Base-by-base conservation (phyloP, 495 filamentous ascomycete genomes). In the Aspergillus sparsus region DNA sequence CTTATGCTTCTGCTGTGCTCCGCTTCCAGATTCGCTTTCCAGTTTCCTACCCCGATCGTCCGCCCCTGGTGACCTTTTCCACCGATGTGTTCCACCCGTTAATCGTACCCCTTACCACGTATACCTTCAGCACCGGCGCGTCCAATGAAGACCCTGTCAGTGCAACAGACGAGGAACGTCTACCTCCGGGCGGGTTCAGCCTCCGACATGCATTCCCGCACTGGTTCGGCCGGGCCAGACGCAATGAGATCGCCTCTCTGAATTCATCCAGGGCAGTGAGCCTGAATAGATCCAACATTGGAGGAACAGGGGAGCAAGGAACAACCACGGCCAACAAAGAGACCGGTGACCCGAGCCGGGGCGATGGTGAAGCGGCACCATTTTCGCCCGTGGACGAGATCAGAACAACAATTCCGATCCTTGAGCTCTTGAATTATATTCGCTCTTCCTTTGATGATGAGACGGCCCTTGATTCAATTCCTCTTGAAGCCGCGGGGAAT, bases 71-170 rank as follows among this genome's bases (percentile, higher is more conserved):
- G 50, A 93, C 86, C 42, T 96, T 98, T 71, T 79, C 84, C 32
- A 94, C 89, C 45, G 93, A 97, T 64, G 86, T 97, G 53, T 98
- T 97, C 71, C 93, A 98, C 73, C 94, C 93, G 11, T 81, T 98
- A 31, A 86, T 98, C 66, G 89, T 92, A 3, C 91, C 93, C 16
- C 80, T 93, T 12, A 96, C 91, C 6, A 95, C 91, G 3, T 91
- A 95, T 72, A 93, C 91, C 60, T 94, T 93, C 76, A 88, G 89
- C 49, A 91, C 89, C 21, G 84, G 87, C 60, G 82, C 87, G 6
- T 79, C 87, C 34, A 85, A 76, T 31, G 77, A 79, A 49, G 89
- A 88, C 32, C 90, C 89, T 0, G 87, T 89, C 44, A 92, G 89
- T 68, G 89, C 90, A 11, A 86, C 85, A 8, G 91, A 95, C 67